A percentile compares a stretch with the other conserved stretches of the same genome.
Evolutionary conservation across 2,329 filamentous ascomycete species (phyloP).

Genomic region (Tetracladium maxilliforme): DNA sequence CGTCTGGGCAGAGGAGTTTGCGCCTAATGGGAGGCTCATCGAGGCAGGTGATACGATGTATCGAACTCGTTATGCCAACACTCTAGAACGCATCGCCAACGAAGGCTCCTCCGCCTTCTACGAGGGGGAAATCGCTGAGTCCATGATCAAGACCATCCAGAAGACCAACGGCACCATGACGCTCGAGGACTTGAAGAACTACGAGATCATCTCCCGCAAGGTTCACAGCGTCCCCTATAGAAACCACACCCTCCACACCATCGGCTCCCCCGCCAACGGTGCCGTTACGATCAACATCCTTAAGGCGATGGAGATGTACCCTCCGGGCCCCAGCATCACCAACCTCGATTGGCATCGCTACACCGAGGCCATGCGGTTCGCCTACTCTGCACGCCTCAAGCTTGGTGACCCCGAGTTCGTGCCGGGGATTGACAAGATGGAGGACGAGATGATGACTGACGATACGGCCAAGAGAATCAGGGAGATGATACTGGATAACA

Average conservation of each 20-base stretch:
- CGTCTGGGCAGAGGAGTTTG: conserved; percentile 55
- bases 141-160: conserved; percentile 43
- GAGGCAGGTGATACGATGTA: conserved; percentile 48
- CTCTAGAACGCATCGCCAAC: conserved; percentile 45
- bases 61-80: conserved; percentile 49
- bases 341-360: conserved; percentile 70
- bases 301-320: conserved; percentile 72
- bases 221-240: conserved; percentile 20
- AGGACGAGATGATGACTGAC: conserved; percentile 52
- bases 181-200: conserved; percentile 44
- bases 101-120: conserved; percentile 48
- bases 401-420: conserved; percentile 76
- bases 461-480: conserved; percentile 44
- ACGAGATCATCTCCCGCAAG: conserved; percentile 10
- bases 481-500: conserved; percentile 52
- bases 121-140: conserved; percentile 31
- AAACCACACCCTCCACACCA: conserved; percentile 7
- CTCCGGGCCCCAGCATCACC: conserved; percentile 23
- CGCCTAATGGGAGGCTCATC: conserved; percentile 43
- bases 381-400: conserved; percentile 63
- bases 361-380: conserved; percentile 81
- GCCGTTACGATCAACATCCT: conserved; percentile 29
- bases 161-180: conserved; percentile 53
- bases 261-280: conserved; percentile 7
- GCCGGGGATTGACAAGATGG: conserved; percentile 42